Evolutionary conservation across 2,329 filamentous ascomycete genomes (phyloP).

Genomic region (Colletotrichum nymphaeae): DNA sequence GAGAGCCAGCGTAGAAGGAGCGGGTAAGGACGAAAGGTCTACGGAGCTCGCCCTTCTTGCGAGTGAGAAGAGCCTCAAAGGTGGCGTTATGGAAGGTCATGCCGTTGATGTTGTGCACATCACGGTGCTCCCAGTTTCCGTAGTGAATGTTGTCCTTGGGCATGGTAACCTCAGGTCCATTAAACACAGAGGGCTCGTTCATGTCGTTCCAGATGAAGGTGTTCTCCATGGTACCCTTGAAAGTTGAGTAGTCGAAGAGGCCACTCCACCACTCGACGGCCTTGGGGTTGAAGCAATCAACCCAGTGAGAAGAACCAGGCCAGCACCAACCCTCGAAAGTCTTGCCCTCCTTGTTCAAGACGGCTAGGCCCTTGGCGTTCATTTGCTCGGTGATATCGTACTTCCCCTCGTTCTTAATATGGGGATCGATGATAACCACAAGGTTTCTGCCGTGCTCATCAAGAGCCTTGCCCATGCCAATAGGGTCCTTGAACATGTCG

Average conservation of each 20-base stretch:
- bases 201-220: slow-evolving; percentile 99
- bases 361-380: slow-evolving; percentile 84
- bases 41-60: slow-evolving; percentile 85
- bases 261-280: slow-evolving; percentile 91
- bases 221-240: slow-evolving; percentile 88
- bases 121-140: slow-evolving; percentile 94
- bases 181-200: slow-evolving; percentile 99
- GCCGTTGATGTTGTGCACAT: slow-evolving; percentile 95
- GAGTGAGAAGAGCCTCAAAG: slow-evolving; percentile 83
- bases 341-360: slow-evolving; percentile 89
- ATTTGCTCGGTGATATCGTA: slow-evolving; percentile 85
- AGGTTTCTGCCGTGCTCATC: slow-evolving; percentile 89
- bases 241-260: slow-evolving; percentile 88
- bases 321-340: slow-evolving; percentile 98
- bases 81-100: slow-evolving; percentile 97
- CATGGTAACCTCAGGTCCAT: slow-evolving; percentile 98
- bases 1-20: slow-evolving; percentile 90
- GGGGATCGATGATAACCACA: slow-evolving; percentile 94
- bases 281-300: slow-evolving; percentile 95
- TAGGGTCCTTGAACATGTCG: slow-evolving; percentile 86
- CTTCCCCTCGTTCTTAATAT: slow-evolving; percentile 91
- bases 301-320: slow-evolving; percentile 96
- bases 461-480: slow-evolving; percentile 88
- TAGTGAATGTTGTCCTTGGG: slow-evolving; percentile 97
- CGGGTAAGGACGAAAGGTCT: slow-evolving; percentile 94